A percentile compares a stretch with the other conserved stretches of the same genome.
These are phyloP conservation scores for Cymodocea nodosa DNA, from an alignment of 116 monocot genomes.

Conservation along the genomic window DNA sequence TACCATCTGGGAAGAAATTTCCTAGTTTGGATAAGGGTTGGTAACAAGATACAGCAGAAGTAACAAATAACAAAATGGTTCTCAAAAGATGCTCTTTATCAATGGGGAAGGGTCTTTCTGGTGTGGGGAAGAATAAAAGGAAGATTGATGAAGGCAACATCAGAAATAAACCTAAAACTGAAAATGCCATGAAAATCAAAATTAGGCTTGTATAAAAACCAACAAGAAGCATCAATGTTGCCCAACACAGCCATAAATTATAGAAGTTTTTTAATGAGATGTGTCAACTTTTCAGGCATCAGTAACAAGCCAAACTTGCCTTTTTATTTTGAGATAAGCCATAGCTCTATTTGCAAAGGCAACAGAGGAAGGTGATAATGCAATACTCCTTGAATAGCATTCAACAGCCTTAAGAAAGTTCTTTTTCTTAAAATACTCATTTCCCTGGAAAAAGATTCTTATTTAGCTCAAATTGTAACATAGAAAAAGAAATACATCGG, in stretches of 20 bases:
- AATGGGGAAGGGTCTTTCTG: not conserved
- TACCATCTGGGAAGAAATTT: not conserved
- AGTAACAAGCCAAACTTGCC: slow-evolving; percentile 19
- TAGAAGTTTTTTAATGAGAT: too few relatives aligned
- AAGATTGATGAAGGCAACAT: not conserved
- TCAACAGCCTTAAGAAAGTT: slow-evolving; percentile 77
- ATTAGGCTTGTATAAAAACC: too few relatives aligned
- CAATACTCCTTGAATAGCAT: slow-evolving; percentile 94
- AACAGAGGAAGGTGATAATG: slow-evolving; percentile 63
- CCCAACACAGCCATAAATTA: too few relatives aligned
- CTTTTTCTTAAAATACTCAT: slow-evolving; percentile 89
- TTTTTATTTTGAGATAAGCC: slow-evolving; percentile 86
- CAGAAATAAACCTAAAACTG: not conserved
- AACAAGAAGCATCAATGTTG: too few relatives aligned
- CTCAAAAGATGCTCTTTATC: not conserved
- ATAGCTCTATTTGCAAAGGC: slow-evolving; percentile 99
- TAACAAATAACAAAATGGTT: not conserved
- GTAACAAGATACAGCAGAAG: not conserved
- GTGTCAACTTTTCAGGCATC: too few relatives aligned
- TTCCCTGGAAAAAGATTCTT: slow-evolving; percentile 42
- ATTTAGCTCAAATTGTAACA: not conserved
- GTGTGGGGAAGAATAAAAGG: not conserved
- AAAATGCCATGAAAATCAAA: not conserved
- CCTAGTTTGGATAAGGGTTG: not conserved
- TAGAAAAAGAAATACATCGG: not conserved